Evolutionary conservation across 2,329 filamentous ascomycete species (phyloP), one percentile per base, ranked within the genome.

Genomic region (Penicillium sp.): DNA sequence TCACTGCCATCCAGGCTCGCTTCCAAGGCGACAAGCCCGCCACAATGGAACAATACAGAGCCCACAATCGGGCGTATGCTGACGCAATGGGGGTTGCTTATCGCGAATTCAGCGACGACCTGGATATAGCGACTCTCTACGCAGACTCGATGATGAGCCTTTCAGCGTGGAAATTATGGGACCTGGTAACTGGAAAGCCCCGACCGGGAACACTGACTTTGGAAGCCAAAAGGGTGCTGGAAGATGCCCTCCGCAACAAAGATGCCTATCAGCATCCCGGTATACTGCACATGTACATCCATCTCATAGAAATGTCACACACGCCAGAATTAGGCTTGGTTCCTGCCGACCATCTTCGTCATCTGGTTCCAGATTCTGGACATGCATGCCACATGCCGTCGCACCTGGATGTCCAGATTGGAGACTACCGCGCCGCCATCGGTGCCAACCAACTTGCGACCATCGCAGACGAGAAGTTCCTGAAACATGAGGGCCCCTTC

Each of bases 321-420:
- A 75, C 71, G 0, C 85, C 85, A 0, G 85, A 87, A 61, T 62
- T 68, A 1, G 86, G 82, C 1, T 63, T 87, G 13, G 69, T 76
- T 0, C 72, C 77, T 0, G 84, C 84, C 4, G 77, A 88, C 57
- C 68, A 60, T 18, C 73, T 89, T 9, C 80, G 85, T 18, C 74
- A 73, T 8, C 74, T 88, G 2, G 78, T 85, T 0, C 85, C 85
- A 0, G 84, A 88, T 60, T 75, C 80, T 0, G 85, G 85, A 0
- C 86, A 89, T 63, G 69, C 87, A 0, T 74, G 82, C 32, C 85
- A 89, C 59, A 90, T 91, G 87, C 86, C 86, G 0, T 81, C 81
- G 0, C 87, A 91, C 63, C 72, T 90, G 28, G 86, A 90, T 62
- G 78, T 87, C 9, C 75, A 89, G 0, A 78, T 82, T 23, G 87